Base-by-base conservation (phyloP, 2,329 filamentous ascomycete species). In the Exserohilum turcica region DNA sequence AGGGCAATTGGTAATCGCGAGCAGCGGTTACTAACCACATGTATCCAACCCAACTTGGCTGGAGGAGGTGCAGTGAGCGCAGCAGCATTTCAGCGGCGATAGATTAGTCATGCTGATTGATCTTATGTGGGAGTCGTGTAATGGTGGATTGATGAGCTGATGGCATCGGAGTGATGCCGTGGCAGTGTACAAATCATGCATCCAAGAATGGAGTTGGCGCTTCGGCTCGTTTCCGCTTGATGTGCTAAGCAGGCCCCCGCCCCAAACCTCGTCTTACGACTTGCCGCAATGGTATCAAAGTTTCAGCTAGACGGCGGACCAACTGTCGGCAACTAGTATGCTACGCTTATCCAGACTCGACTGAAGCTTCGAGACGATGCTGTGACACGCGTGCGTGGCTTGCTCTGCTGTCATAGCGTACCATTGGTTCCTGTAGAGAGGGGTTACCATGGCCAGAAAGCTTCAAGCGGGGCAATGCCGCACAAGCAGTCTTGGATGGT, bases 161-260 rank as follows among this genome's bases (percentile, higher is more conserved):
- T 4, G 7, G 4, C 7, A 24, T 24, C 15, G 6, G 15, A n/a
- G 18, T 12, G 10, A 29, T 13, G 15, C n/a, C 9, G 7, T 3
- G 24, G 24, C 12, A 5, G 27, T 29, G 9, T 29, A 32, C 6
- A 24, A 16, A 24, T 40, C 7, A 13, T 39, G 37, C 21, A 31
- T 18, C 28, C 35, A 7, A 24, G 21, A 7, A 24, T 4, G 7
- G 7, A 27, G 38, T 31, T 43, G 36, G 50, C 43, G 27, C 16
- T 18, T 19, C 32, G 48, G n/a, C 13, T 24, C 3, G 8, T 43
- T 56, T 52, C 53, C 48, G 53, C 48, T 13, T 5, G 39, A 39
- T 44, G 18, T 47, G 39, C 31, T 56, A 43, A 56, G 48, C 52
- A 44, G 21, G 38, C 32, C 48, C 32, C 40, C 42, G 16, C n/a